These are phyloP conservation scores for Salvia splendens DNA, from an alignment of 257 asterid species.

Conservation along the genomic window DNA sequence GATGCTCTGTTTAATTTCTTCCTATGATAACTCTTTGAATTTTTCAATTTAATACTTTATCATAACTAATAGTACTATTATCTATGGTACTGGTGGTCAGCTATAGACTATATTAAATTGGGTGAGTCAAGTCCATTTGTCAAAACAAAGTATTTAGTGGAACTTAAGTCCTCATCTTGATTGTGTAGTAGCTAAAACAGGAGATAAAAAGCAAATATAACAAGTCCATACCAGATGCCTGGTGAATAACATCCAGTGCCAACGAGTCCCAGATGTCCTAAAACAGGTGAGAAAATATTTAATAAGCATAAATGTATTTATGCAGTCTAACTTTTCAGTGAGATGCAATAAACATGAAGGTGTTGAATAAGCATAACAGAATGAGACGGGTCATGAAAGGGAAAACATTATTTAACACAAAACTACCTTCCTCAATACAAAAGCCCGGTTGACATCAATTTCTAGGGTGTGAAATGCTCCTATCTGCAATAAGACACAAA, in stretches of 20 bases:
- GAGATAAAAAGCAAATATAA: background rate
- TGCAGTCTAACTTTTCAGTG: constrained; percentile 3
- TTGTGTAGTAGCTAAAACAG: background rate
- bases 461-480: constrained; percentile 99
- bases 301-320: constrained; percentile 16
- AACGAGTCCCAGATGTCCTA: constrained; percentile 89
- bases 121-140: constrained; percentile 1
- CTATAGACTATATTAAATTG: constrained; percentile 9
- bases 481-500: constrained; percentile 53
- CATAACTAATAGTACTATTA: background rate
- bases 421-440: constrained; percentile 82
- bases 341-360: constrained; percentile 21
- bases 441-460: constrained; percentile 84
- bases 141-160: background rate
- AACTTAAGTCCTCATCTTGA: background rate
- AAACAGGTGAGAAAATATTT: constrained; percentile 24
- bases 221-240: constrained; percentile 73
- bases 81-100: background rate
- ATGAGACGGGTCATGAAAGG: background rate
- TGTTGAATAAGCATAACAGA: background rate
- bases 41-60: background rate
- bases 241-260: constrained; percentile 76
- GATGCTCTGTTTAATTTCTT: background rate
- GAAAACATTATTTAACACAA: background rate
- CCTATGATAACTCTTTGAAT: background rate